Evolutionary conservation across 1,139 yeast species (phyloP).

Genomic region (Candida sanyaensis): DNA sequence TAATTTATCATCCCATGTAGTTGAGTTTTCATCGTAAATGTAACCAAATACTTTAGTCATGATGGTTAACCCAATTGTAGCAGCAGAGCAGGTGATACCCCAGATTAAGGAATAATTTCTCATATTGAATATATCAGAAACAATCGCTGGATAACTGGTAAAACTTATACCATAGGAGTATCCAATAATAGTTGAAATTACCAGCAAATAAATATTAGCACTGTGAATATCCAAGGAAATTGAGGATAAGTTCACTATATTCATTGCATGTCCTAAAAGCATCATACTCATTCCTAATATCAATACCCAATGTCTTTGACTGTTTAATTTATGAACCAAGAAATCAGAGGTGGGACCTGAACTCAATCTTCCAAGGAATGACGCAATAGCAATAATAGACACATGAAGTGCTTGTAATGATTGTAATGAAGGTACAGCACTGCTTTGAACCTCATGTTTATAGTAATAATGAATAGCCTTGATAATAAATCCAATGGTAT

Average conservation of each 20-base stretch:
- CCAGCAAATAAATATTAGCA: conserved; percentile 36
- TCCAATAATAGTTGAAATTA: conserved; percentile 66
- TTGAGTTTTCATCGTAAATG: conserved; percentile 38
- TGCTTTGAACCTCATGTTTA: conserved; percentile 19
- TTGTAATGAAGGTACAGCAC: conserved; percentile 24
- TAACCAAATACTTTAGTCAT: conserved; percentile 44
- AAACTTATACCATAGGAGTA: conserved; percentile 79
- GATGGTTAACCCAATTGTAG: conserved; percentile 38
- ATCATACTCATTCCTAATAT: conserved; percentile 48
- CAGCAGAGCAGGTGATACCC: conserved; percentile 70
- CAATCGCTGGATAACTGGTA: conserved; percentile 79
- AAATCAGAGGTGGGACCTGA: conserved; percentile 72
- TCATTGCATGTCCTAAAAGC: conserved; percentile 40
- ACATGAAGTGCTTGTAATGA: conserved; percentile 70
- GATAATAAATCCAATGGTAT: conserved; percentile 70
- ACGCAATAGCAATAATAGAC: conserved; percentile 64
- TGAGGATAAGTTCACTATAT: conserved; percentile 31
- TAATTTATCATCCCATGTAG: conserved; percentile 22
- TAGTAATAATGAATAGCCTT: conserved; percentile 46
- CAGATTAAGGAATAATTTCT: conserved; percentile 74
- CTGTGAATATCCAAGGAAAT: conserved; percentile 26
- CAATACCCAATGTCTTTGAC: conserved; percentile 71
- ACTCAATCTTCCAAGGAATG: conserved; percentile 66
- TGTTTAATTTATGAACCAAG: conserved; percentile 49
- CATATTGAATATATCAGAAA: conserved; percentile 78